phyloP scores from a whole-genome alignment of 139 green algal genomes.

The Picochlorum sp. region DNA sequence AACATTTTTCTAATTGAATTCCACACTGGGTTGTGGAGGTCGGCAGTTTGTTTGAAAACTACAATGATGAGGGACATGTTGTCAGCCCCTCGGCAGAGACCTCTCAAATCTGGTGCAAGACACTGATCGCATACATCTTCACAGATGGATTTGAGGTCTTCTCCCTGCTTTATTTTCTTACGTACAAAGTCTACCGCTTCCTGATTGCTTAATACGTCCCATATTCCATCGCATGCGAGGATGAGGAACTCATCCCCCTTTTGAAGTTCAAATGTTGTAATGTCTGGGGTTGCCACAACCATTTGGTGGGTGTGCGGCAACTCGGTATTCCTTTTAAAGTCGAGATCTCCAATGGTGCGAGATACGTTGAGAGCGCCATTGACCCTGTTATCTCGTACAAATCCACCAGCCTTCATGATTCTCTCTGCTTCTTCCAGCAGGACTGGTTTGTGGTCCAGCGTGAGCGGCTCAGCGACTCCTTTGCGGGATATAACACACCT shows the following conservation, averaged over 20 bases:
- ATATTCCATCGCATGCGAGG: slow-evolving; percentile 86
- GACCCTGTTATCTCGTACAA: slow-evolving; percentile 58
- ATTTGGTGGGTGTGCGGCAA: slow-evolving; percentile 27
- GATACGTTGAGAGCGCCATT: slow-evolving; percentile 93
- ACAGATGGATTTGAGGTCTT: slow-evolving; percentile 14
- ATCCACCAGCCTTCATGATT: slow-evolving; percentile 74
- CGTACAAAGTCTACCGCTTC: slow-evolving; percentile 36
- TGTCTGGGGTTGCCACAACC: slow-evolving; percentile 71
- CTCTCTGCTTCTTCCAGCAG: slow-evolving; percentile 60
- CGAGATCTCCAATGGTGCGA: slow-evolving; percentile 89
- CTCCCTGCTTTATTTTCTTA: neutral
- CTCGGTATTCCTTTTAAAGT: slow-evolving; percentile 78
- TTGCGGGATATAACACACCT: slow-evolving; percentile 61
- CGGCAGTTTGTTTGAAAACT: slow-evolving; percentile 19
- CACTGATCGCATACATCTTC: slow-evolving; percentile 22
- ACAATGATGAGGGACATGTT: slow-evolving; percentile 33
- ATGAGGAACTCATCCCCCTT: slow-evolving; percentile 78
- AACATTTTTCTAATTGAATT: slow-evolving; percentile 5
- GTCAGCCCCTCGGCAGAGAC: slow-evolving; percentile 23
- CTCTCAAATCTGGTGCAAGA: slow-evolving; percentile 25
- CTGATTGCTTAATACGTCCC: slow-evolving; percentile 80
- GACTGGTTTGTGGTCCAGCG: slow-evolving; percentile 76
- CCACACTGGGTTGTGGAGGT: slow-evolving; percentile 9
- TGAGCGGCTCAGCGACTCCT: slow-evolving; percentile 55
- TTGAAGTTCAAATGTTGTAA: slow-evolving; percentile 39